Base-by-base conservation (phyloP, 2,329 filamentous ascomycete species). In the Cadophora gregata region DNA sequence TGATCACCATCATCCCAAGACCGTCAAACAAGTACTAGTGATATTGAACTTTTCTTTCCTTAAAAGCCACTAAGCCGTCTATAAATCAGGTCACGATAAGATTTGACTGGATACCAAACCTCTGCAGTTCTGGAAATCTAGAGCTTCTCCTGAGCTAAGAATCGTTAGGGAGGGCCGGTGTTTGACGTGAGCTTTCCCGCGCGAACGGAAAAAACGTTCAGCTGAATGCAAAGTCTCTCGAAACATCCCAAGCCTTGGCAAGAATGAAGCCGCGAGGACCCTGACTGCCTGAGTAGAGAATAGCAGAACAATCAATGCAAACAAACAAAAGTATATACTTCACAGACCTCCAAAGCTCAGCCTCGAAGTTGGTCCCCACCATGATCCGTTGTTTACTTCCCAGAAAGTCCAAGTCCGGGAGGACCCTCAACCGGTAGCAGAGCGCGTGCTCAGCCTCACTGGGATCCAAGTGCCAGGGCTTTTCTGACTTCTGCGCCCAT, bases 181-280 rank as follows among this genome's bases (percentile, higher is more conserved):
- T 31, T 53, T 47, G 60, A 42, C 19, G 29, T 62, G 47, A 42
- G 24, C 60, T 29, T 51, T 10, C 29, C 53, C 25, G 31, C 47
- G 36, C 47, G 27, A 62, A 47, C 29, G 24, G 36, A 8, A 31
- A 55, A 19, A 29, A 55, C 19, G 47, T n/a, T n/a, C 60, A 62
- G 60, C 47, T 62, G 60, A 62, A 55, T n/a, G 10, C 42, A 10
- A 12, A 24, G 21, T 25, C 24, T 25, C 48, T 27, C 24, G 60
- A 62, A 62, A 62, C 60, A 62, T 62, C 21, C 19, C 31, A 42
- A 38, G 59, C 45, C 59, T 61, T 31, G 45, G 59, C 42, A 27
- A 29, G 19, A 14, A 36, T 21, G 31, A 62, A 42, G 60, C 25
- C 19, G 48, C 31, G 19, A 42, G 31, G 24, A 38, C 1, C 24